Evolutionary conservation across 2,329 filamentous ascomycete species (phyloP).

Genomic region (Cercospora beticola): DNA sequence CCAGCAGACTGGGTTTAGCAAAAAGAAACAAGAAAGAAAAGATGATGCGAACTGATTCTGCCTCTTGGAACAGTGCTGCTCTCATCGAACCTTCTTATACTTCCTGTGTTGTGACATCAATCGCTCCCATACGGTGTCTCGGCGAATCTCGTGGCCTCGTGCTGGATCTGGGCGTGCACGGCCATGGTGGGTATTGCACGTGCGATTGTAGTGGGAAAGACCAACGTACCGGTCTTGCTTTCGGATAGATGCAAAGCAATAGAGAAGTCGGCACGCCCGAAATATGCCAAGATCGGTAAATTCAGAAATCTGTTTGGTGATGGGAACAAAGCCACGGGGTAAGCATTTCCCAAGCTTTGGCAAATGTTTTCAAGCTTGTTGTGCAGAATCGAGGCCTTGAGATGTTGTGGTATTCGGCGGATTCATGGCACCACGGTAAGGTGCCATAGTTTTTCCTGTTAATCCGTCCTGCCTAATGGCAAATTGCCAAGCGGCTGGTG

Average conservation of each 20-base stretch:
- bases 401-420: background rate
- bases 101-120: background rate
- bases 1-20: background rate
- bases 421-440: background rate
- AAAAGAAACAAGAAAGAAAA: background rate
- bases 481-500: background rate
- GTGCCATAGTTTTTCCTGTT: background rate
- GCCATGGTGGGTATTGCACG: background rate
- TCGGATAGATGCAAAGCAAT: background rate
- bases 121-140: background rate
- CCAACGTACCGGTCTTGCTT: background rate
- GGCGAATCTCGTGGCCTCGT: background rate
- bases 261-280: background rate
- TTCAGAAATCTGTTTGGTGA: background rate
- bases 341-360: background rate
- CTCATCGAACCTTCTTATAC: background rate
- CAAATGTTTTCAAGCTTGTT: background rate
- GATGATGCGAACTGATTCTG: background rate
- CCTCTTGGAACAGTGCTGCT: background rate
- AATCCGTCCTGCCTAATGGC: background rate
- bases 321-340: background rate
- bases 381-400: background rate
- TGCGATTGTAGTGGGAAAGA: background rate
- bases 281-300: background rate
- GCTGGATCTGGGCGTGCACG: background rate